phyloP scores from a whole-genome alignment of 345 rosid species.

The Salix viminalis region DNA sequence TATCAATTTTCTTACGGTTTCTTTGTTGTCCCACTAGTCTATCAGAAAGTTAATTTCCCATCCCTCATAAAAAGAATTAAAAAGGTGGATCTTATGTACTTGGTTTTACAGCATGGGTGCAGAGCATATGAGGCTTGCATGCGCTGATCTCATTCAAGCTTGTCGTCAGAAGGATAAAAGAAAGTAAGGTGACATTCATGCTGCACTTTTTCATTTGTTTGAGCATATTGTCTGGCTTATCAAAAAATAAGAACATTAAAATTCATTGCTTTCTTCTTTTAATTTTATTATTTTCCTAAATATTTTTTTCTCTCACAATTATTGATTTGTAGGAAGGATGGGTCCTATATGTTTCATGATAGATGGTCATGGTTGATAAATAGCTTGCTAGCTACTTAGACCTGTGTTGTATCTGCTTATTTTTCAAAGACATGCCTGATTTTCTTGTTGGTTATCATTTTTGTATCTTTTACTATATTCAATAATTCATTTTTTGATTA shows the following conservation, averaged over 20 bases:
- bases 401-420: not conserved
- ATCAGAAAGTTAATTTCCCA: not conserved
- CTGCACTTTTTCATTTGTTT: not conserved
- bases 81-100: not conserved
- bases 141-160: slow-evolving; percentile 32
- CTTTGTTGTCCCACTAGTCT: not conserved
- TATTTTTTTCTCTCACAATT: not conserved
- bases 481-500: not conserved
- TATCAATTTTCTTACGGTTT: not conserved
- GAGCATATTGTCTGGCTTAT: not conserved
- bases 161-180: slow-evolving; percentile 26
- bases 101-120: slow-evolving; percentile 40
- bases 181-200: slow-evolving; percentile 27
- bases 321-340: not conserved
- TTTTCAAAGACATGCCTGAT: not conserved
- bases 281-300: not conserved
- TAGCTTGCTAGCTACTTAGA: not conserved
- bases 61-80: not conserved
- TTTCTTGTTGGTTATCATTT: not conserved
- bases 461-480: not conserved
- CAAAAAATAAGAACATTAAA: not conserved
- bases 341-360: not conserved
- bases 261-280: not conserved
- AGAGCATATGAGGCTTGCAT: slow-evolving; percentile 42
- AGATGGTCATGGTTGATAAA: not conserved